phyloP scores from a whole-genome alignment of 2,329 filamentous ascomycete species.

The Xylaria polymorpha region DNA sequence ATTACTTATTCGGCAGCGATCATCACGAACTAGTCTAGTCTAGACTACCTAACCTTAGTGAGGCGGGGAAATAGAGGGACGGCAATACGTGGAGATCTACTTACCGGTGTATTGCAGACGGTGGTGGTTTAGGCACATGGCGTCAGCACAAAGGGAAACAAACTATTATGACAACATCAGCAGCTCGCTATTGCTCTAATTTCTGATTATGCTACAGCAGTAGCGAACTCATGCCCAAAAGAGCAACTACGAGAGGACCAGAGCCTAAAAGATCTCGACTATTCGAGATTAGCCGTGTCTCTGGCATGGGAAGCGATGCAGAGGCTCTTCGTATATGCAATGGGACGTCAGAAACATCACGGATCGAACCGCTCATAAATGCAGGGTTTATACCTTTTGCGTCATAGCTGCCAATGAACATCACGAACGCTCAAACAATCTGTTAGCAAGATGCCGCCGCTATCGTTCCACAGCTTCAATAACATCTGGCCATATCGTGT shows the following conservation, averaged over 20 bases:
- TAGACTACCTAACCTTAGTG: neutral
- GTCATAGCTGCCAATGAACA: conserved; percentile 9
- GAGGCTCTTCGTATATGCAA: conserved; percentile 47
- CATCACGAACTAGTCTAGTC: conserved; percentile 25
- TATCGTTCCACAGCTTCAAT: neutral
- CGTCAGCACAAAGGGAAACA: conserved; percentile 26
- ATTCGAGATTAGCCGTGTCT: conserved; percentile 9
- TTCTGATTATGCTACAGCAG: conserved; percentile 1
- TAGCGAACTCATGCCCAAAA: conserved; percentile 30
- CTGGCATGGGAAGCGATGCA: conserved; percentile 16
- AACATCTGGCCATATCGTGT: neutral
- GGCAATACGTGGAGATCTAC: conserved; percentile 12
- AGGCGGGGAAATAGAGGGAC: conserved; percentile 20
- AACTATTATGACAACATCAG: neutral
- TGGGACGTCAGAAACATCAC: conserved; percentile 41
- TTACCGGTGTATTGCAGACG: conserved; percentile 13
- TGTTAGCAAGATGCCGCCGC: neutral
- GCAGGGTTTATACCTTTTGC: conserved; percentile 3
- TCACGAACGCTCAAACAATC: neutral
- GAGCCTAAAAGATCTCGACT: conserved; percentile 18
- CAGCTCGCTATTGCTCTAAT: conserved; percentile 14
- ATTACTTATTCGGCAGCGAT: conserved; percentile 28
- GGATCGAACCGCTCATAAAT: conserved; percentile 5
- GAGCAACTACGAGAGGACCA: conserved; percentile 18
- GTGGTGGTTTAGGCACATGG: conserved; percentile 18